These are phyloP conservation scores for Geranium brycei DNA, from an alignment of 345 rosid genomes.

Conservation along the genomic window DNA sequence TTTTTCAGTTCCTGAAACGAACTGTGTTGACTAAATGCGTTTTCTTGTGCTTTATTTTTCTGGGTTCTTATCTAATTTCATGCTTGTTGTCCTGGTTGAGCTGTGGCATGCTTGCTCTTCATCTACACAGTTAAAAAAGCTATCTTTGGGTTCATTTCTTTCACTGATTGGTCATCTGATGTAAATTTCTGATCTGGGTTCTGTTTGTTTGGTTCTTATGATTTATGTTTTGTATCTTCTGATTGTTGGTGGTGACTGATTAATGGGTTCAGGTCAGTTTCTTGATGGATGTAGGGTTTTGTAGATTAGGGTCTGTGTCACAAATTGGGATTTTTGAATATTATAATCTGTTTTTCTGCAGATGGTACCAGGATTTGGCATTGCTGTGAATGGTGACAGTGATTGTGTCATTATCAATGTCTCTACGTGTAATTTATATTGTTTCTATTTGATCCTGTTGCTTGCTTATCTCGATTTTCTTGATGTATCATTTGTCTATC, in stretches of 20 bases:
- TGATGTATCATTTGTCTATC: conserved; percentile 15
- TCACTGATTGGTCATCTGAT: not conserved
- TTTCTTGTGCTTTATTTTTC: too few species aligned
- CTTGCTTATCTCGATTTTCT: conserved; percentile 15
- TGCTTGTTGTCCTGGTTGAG: too few species aligned
- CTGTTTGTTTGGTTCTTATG: conserved; percentile 1
- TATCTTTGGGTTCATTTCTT: too few species aligned
- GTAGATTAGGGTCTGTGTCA: conserved; percentile 6
- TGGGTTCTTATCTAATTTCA: too few species aligned
- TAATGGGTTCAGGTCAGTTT: not conserved
- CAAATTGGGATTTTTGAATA: too few species aligned
- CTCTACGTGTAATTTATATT: conserved; percentile 4
- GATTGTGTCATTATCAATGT: conserved; percentile 12
- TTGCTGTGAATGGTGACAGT: not conserved
- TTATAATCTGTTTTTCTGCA: too few species aligned
- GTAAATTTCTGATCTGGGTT: conserved; percentile 16
- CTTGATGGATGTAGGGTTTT: not conserved
- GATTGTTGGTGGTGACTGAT: not conserved
- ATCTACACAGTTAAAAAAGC: too few species aligned
- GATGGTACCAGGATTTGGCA: too few species aligned
- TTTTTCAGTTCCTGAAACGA: too few species aligned
- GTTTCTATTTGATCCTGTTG: conserved; percentile 5
- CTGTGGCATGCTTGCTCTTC: too few species aligned
- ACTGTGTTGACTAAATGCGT: too few species aligned
- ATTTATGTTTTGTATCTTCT: not conserved